Evolutionary conservation across 306 rosid species (phyloP), one percentile per base, ranked within the genome.

Genomic region (Malus sieversii): DNA sequence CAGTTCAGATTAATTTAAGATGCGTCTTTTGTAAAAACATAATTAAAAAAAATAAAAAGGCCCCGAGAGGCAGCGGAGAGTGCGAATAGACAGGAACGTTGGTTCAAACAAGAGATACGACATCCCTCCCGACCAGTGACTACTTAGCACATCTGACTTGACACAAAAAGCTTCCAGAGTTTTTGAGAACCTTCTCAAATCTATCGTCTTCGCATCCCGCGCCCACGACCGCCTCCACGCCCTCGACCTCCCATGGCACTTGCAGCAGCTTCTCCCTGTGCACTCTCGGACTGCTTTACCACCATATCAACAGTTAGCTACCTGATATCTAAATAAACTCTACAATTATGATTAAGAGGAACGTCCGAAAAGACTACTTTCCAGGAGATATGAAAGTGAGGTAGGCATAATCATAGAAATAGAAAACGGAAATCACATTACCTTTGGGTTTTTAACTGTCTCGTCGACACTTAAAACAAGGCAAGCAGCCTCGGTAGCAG

Each of bases 401-500:
- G 7, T 23, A 62, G 2, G 68, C 52, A 45, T 11, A 35, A 33
- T 2, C n/a, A 60, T 58, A 57, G 6, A 32, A 7, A 29, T 25
- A 35, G 64, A 27, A 76, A 63, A 29, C 7, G 71, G 46, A 48
- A 8, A n/a, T 38, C 16, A 35, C 32, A 23, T 64, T 81, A 92
- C 99, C 98, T 96, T 96, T 16, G 99, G 99, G 74, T 96, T 96
- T 85, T 90, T 92, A 40, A 96, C 88, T 2, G 99, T 96, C 88
- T 96, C 99, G 48, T 96, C 99, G 38, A 96, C 98, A 44, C 99
- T 96, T 74, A 96, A 75, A 77, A 96, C 75, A 59, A 96, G 97
- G 81, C 99, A 96, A 66, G 99, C 96, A 42, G 99, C 99, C 80
- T 96, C 99, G 0, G 99, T 96, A 57, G 99, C 99, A 71, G 99